Percentiles rank a stretch among this genome's conserved stretches.
These are phyloP conservation scores for Colletotrichum orchidophilum DNA, from an alignment of 2,329 filamentous ascomycete species.

Conservation along the genomic window DNA sequence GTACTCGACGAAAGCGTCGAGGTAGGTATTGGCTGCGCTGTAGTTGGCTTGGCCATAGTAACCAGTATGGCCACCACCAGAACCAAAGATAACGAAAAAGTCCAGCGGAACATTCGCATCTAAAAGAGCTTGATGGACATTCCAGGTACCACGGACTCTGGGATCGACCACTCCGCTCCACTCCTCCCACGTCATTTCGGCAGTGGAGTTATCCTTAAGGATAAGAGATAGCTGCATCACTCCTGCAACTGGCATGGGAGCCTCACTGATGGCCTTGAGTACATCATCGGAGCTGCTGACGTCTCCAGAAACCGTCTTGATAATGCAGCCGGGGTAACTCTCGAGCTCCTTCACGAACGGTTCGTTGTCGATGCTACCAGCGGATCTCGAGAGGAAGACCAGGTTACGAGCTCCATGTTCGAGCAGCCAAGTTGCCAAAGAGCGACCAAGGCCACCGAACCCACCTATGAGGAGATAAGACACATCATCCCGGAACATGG, in stretches of 20 bases:
- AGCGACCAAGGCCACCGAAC: constrained; percentile 43
- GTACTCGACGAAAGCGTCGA: constrained; percentile 49
- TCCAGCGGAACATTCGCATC: constrained; percentile 39
- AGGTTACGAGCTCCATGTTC: constrained; percentile 41
- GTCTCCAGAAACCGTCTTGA: constrained; percentile 15
- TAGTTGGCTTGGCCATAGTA: constrained; percentile 51
- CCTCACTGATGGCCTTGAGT: background rate
- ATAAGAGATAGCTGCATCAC: constrained; percentile 17
- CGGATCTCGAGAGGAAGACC: constrained; percentile 40
- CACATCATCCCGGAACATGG: constrained; percentile 2
- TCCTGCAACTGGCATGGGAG: constrained; percentile 3
- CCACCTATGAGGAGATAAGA: constrained; percentile 44
- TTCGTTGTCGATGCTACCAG: constrained; percentile 1
- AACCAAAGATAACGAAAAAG: constrained; percentile 59
- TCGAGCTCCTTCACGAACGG: constrained; percentile 36
- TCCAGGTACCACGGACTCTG: constrained; percentile 52
- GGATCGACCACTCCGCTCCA: constrained; percentile 44
- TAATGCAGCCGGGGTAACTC: constrained; percentile 1
- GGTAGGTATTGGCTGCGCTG: constrained; percentile 50
- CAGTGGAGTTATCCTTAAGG: constrained; percentile 20
- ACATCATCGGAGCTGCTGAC: constrained; percentile 9
- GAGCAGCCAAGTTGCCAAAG: constrained; percentile 42
- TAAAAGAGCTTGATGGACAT: constrained; percentile 45
- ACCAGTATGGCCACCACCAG: constrained; percentile 54
- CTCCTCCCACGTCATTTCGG: constrained; percentile 46